Conservation (phyloP, 176 grass and related monocot genomes). For the Hordeum marinum region DNA sequence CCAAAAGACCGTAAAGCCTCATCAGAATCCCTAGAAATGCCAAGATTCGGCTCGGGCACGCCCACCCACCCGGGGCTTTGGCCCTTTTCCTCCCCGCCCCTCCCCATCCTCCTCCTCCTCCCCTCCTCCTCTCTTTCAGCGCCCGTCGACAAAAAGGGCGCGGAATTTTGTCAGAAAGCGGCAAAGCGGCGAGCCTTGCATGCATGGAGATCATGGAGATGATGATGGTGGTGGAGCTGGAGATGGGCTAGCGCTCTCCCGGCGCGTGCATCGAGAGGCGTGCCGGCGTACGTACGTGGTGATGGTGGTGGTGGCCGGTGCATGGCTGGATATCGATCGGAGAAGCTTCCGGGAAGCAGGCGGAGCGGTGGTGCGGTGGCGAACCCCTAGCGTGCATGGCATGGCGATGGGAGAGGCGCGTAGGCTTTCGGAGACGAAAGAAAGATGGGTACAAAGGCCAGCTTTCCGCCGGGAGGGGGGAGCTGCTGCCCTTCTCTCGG, state of each 20-base stretch:
- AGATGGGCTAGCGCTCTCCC: constrained; percentile 1
- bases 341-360: constrained; percentile 85
- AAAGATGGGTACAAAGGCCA: constrained; percentile 54
- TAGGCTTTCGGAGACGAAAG: constrained; percentile 41
- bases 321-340: constrained; percentile 24
- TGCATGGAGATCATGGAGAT: constrained; percentile 8
- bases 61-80: background rate
- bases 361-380: constrained; percentile 16
- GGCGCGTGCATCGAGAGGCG: constrained; percentile 23
- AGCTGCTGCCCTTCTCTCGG: background rate
- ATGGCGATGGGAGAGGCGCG: background rate
- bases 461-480: constrained; percentile 31
- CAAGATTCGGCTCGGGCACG: constrained; percentile 64
- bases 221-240: background rate
- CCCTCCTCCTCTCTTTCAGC: constrained; percentile 38
- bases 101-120: background rate
- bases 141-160: constrained; percentile 46
- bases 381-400: background rate
- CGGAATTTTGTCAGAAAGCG: constrained; percentile 62
- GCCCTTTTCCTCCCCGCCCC: constrained; percentile 11
- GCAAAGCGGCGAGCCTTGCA: constrained; percentile 25
- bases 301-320: constrained; percentile 13
- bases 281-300: constrained; percentile 11
- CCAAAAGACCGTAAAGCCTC: constrained; percentile 36
- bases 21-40: constrained; percentile 69